Evolutionary conservation across 2,329 filamentous ascomycete genomes (phyloP).

Genomic region (Penicillium oxalicum): DNA sequence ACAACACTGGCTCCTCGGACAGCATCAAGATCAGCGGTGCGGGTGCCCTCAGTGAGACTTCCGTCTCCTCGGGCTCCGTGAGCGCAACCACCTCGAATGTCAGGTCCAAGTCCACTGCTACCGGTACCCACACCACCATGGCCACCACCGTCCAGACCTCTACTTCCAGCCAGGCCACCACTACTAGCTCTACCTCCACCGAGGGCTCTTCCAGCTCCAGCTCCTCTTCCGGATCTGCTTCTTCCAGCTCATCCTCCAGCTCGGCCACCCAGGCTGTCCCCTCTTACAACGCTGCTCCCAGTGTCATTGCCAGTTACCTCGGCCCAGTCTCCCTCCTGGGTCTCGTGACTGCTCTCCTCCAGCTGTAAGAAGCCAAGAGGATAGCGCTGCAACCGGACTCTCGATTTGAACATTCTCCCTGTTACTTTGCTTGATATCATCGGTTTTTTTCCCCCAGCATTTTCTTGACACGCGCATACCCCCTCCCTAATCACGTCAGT

Average conservation of each 20-base stretch:
- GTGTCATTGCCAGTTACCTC: slow-evolving; percentile 20
- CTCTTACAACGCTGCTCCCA: slow-evolving; percentile 16
- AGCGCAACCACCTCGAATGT: slow-evolving; percentile 9
- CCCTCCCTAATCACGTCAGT: slow-evolving; percentile 9
- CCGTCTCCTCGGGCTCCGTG: slow-evolving; percentile 1
- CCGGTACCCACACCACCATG: slow-evolving; percentile 9
- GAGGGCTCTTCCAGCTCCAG: slow-evolving; percentile 8
- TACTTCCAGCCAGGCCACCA: slow-evolving; percentile 7
- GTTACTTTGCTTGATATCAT: not conserved
- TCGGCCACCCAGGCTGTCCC: slow-evolving; percentile 4
- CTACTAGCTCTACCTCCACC: slow-evolving; percentile 3
- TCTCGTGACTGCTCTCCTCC: slow-evolving; percentile 26
- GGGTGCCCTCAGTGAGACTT: slow-evolving; percentile 10
- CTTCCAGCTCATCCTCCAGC: slow-evolving; percentile 12
- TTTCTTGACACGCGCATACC: not conserved
- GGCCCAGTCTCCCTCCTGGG: slow-evolving; percentile 19
- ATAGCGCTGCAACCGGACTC: not conserved
- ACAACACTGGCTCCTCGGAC: slow-evolving; percentile 55
- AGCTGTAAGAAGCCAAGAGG: slow-evolving; percentile 20
- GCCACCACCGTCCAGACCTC: slow-evolving; percentile 11
- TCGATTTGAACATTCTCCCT: not conserved
- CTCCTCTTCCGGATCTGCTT: slow-evolving; percentile 8
- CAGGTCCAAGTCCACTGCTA: slow-evolving; percentile 6
- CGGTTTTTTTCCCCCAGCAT: not conserved
- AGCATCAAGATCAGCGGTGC: slow-evolving; percentile 50